Evolutionary conservation across 129 eudicot species (phyloP), one percentile per base, ranked within the genome.

Genomic region (Chrysanthemum lavandulifolium): DNA sequence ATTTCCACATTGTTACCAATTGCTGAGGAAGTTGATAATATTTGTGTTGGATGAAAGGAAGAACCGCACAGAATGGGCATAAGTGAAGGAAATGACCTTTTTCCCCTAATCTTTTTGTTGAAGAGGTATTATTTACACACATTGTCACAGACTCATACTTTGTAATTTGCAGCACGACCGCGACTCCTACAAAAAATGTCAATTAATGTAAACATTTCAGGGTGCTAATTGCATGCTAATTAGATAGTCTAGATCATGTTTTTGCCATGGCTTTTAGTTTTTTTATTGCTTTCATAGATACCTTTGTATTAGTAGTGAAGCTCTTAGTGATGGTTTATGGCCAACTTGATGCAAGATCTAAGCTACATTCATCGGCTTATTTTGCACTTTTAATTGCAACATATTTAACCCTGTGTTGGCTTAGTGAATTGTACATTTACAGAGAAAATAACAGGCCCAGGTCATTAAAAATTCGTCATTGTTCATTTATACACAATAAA

Each of bases 71-170:
- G 58, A 65, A 33, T 40, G 8, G n/a, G 73, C 13, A 40, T 63
- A n/a, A 57, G 68, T 40, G 67, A 75, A 56, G 67, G 67, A 75
- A 13, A 68, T 57, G 68, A 76, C 74, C 31, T 68, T 48, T 76
- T 45, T 67, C 49, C 74, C 74, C 74, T 16, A 68, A 29, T 75
- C 61, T 52, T 10, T 68, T 68, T 48, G 68, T 76, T 66, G 54
- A 40, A 66, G 67, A 58, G 47, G 47, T 40, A 40, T 40, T 40
- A 40, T 40, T 40, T 40, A 40, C 47, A 50, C 4, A 75, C 58
- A 13, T 15, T 14, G 13, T 54, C 10, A 40, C 9, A 40, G 47
- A 40, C 10, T 40, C 10, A 5, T 64, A 74, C 66, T 43, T 54
- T 73, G 65, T 68, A 19, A 50, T 13, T 53, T 73, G 71, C 51